Conservation (phyloP, 768 basidiomycete genomes). For the Phanerodontia chrysosporium region DNA sequence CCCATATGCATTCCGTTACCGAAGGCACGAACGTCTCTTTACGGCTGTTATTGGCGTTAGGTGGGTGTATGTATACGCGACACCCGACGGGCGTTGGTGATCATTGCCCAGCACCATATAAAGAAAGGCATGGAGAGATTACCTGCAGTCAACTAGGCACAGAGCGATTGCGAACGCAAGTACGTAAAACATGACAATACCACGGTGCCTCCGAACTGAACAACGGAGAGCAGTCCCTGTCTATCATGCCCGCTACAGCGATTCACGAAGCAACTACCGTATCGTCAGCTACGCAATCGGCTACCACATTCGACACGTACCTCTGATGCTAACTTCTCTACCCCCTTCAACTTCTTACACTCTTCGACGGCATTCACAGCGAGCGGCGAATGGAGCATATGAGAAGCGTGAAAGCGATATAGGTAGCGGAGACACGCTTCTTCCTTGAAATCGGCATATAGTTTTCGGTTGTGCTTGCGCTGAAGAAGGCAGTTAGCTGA, state of each 20-base stretch:
- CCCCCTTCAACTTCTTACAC: slow-evolving; percentile 60
- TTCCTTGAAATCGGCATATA: slow-evolving; percentile 76
- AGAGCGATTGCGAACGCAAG: too few relatives aligned
- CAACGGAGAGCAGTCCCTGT: not conserved
- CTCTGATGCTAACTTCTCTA: slow-evolving; percentile 38
- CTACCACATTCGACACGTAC: slow-evolving; percentile 20
- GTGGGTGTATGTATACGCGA: too few relatives aligned
- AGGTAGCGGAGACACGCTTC: slow-evolving; percentile 72
- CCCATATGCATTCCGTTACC: too few relatives aligned
- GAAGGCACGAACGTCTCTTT: too few relatives aligned
- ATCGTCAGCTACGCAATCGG: not conserved
- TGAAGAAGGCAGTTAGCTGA: slow-evolving; percentile 22
- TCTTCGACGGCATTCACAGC: slow-evolving; percentile 55
- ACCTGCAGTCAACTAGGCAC: too few relatives aligned
- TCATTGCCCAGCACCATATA: too few relatives aligned
- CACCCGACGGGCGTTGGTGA: too few relatives aligned
- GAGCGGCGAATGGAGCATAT: slow-evolving; percentile 43
- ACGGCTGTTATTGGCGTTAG: too few relatives aligned
- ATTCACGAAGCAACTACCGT: not conserved
- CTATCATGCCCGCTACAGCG: not conserved
- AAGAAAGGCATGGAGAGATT: too few relatives aligned
- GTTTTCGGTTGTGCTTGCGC: slow-evolving; percentile 72
- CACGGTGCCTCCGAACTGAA: too few relatives aligned
- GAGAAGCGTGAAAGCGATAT: slow-evolving; percentile 50
- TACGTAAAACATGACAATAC: too few relatives aligned